Conservation (phyloP, 306 rosid species). For the Biancaea sappan region DNA sequence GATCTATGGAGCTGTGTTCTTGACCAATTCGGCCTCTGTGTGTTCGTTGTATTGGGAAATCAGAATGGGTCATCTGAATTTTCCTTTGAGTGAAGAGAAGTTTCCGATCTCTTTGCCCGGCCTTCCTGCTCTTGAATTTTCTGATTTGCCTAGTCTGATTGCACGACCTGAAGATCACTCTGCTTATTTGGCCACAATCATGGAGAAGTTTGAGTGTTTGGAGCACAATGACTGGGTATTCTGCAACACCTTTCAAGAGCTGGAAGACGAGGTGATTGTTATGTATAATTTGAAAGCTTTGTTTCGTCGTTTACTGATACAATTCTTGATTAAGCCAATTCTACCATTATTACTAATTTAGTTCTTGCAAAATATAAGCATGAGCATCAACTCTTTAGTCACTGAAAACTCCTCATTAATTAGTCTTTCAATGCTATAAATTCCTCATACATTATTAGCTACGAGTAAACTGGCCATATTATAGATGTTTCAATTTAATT, state of each 20-base stretch:
- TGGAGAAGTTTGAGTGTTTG: constrained; percentile 26
- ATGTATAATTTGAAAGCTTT: background rate
- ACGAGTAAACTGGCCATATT: no score
- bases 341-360: no score
- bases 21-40: constrained; percentile 46
- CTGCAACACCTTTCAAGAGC: constrained; percentile 41
- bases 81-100: constrained; percentile 29
- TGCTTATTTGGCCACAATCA: constrained; percentile 36
- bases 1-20: constrained; percentile 36
- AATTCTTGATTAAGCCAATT: no score
- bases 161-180: constrained; percentile 20
- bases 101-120: constrained; percentile 35
- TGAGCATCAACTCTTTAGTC: no score
- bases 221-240: constrained; percentile 46
- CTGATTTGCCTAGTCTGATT: constrained; percentile 39
- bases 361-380: no score
- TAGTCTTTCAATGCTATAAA: no score
- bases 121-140: constrained; percentile 35
- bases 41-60: constrained; percentile 41
- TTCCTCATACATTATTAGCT: no score
- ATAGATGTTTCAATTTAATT: no score
- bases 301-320: background rate
- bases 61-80: background rate
- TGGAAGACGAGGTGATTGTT: constrained; percentile 42
- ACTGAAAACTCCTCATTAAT: no score